Conservation (phyloP, 2,329 filamentous ascomycete species). For the Pseudogymnoascus sp. region DNA sequence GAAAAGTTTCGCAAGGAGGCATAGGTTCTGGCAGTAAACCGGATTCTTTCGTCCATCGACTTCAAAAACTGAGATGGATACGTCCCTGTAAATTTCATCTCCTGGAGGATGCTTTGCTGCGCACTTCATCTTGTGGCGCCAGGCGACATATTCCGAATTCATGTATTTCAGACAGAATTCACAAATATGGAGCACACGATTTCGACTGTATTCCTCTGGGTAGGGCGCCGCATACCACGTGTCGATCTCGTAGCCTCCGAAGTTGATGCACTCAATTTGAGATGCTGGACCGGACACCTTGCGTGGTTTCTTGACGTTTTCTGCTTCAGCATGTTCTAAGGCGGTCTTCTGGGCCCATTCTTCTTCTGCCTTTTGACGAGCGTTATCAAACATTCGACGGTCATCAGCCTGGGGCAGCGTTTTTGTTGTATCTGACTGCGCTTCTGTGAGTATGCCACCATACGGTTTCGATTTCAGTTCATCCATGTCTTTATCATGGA, state of each 20-base stretch:
- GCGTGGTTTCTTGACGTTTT: constrained; percentile 57
- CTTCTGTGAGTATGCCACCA: constrained; percentile 83
- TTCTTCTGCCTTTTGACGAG: constrained; percentile 84
- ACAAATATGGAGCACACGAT: constrained; percentile 95
- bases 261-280: constrained; percentile 98
- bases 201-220: constrained; percentile 95
- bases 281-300: constrained; percentile 83
- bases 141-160: constrained; percentile 97
- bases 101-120: constrained; percentile 94
- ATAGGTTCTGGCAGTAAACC: constrained; percentile 97
- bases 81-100: constrained; percentile 93
- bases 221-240: constrained; percentile 99
- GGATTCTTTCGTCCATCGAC: constrained; percentile 96
- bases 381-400: constrained; percentile 79
- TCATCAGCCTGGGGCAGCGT: constrained; percentile 78
- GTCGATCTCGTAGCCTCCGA: constrained; percentile 95
- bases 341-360: constrained; percentile 70
- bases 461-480: constrained; percentile 91
- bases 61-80: constrained; percentile 90
- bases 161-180: constrained; percentile 99
- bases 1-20: constrained; percentile 91
- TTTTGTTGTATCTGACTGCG: constrained; percentile 83
- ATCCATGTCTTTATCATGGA: constrained; percentile 82
- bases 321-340: constrained; percentile 63
- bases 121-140: constrained; percentile 96